Evolutionary conservation across 2,329 filamentous ascomycete species (phyloP).

Genomic region (Colletotrichum incanum): DNA sequence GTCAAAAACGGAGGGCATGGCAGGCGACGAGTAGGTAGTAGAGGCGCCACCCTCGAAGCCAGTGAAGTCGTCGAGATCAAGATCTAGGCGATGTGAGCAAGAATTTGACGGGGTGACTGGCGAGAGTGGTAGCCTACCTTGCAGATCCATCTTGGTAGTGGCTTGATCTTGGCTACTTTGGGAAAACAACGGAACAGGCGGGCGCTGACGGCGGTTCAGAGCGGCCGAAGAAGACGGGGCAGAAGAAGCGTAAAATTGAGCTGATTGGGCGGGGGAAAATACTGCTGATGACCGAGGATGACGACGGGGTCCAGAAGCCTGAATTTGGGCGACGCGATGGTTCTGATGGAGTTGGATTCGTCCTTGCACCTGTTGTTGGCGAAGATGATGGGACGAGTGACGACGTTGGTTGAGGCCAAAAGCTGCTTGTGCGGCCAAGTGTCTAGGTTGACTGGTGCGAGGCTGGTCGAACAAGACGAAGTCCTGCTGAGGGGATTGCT

Average conservation of each 20-base stretch:
- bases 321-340: slow-evolving; percentile 72
- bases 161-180: slow-evolving; percentile 69
- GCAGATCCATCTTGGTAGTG: slow-evolving; percentile 67
- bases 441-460: slow-evolving; percentile 60
- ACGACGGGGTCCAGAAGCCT: slow-evolving; percentile 67
- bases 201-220: slow-evolving; percentile 69
- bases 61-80: slow-evolving; percentile 72
- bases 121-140: slow-evolving; percentile 61
- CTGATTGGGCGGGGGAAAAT: slow-evolving; percentile 59
- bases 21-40: slow-evolving; percentile 69
- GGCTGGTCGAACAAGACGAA: slow-evolving; percentile 82
- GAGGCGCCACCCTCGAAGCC: slow-evolving; percentile 68
- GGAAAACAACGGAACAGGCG: slow-evolving; percentile 81
- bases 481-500: slow-evolving; percentile 73
- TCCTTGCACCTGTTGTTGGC: slow-evolving; percentile 61
- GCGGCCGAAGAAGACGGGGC: slow-evolving; percentile 73
- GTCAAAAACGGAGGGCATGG: slow-evolving; percentile 67
- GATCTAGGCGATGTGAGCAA: slow-evolving; percentile 44
- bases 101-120: slow-evolving; percentile 34
- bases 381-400: slow-evolving; percentile 61
- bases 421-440: slow-evolving; percentile 52
- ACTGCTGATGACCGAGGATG: slow-evolving; percentile 68
- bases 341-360: slow-evolving; percentile 61
- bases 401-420: slow-evolving; percentile 55
- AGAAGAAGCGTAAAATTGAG: slow-evolving; percentile 79